Conservation (phyloP, 192 early-diverging fungal species). For the Chytriomyces confervae region DNA sequence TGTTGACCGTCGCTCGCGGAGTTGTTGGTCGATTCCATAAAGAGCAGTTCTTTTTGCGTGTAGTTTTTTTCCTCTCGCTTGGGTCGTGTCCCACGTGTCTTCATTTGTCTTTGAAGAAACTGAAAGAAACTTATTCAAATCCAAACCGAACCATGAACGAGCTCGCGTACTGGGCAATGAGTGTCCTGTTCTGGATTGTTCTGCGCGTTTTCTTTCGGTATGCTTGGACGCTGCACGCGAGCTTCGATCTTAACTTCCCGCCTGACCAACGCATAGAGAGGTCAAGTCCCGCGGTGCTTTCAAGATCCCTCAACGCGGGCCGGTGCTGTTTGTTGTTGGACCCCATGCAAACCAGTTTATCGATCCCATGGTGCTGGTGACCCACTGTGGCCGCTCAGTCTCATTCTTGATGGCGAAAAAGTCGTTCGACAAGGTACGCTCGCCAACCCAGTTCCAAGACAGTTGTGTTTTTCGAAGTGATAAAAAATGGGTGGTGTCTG, state of each 20-base stretch:
- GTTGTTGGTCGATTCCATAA: no score
- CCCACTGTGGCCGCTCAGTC: slow-evolving; percentile 76
- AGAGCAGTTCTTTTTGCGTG: no score
- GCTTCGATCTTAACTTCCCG: slow-evolving; percentile 19
- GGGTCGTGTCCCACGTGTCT: background rate
- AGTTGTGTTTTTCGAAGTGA: no score
- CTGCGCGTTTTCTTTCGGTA: slow-evolving; percentile 37
- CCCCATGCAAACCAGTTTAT: slow-evolving; percentile 80
- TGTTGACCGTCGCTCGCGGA: background rate
- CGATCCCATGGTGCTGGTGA: slow-evolving; percentile 89
- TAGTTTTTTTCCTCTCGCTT: no score
- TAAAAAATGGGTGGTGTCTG: no score
- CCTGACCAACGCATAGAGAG: slow-evolving; percentile 60
- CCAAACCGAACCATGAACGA: slow-evolving; percentile 2
- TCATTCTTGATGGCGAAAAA: slow-evolving; percentile 60
- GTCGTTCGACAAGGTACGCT: slow-evolving; percentile 25
- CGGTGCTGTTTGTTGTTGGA: slow-evolving; percentile 88
- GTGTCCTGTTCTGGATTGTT: slow-evolving; percentile 13
- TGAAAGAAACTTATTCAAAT: background rate
- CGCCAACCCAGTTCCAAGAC: no score
- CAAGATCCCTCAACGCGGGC: slow-evolving; percentile 70
- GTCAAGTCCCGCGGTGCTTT: slow-evolving; percentile 58
- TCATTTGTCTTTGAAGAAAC: background rate
- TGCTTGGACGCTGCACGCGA: background rate
- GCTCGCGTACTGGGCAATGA: slow-evolving; percentile 9